Conservation (phyloP, 1,284 basidiomycete genomes). For the Phaffia rhodozyma region DNA sequence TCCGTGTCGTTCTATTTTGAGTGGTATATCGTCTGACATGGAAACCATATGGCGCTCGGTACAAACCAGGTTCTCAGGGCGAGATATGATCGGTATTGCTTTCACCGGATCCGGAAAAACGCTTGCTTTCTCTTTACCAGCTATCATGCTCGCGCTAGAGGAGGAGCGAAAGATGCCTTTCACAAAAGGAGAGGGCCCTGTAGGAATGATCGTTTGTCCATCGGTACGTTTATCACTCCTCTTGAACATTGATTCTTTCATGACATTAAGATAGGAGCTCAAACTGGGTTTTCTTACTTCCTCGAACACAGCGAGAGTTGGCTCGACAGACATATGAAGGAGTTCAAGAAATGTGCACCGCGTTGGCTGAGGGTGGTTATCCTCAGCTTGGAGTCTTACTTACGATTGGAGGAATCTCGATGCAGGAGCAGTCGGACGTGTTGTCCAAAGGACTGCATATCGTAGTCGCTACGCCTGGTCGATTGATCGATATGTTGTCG, state of each 20-base stretch:
- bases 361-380: conserved; percentile 69
- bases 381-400: conserved; percentile 76
- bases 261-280: neutral
- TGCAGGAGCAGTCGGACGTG: conserved; percentile 88
- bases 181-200: conserved; percentile 83
- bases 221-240: conserved; percentile 39
- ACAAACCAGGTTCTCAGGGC: conserved; percentile 53
- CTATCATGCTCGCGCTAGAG: conserved; percentile 91
- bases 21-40: neutral
- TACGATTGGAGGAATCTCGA: conserved; percentile 95
- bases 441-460: conserved; percentile 86
- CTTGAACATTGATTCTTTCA: neutral
- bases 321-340: conserved; percentile 96
- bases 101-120: conserved; percentile 92
- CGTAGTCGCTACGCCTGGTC: conserved; percentile 45
- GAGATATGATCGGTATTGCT: conserved; percentile 90
- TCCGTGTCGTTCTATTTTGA: neutral
- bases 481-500: conserved; percentile 52
- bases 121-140: conserved; percentile 76
- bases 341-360: conserved; percentile 68
- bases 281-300: neutral
- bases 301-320: conserved; percentile 52
- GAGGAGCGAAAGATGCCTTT: conserved; percentile 85
- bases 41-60: conserved; percentile 29
- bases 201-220: conserved; percentile 89